Evolutionary conservation across 1,139 yeast species (phyloP).

Genomic region (Fermentozyma sake): DNA sequence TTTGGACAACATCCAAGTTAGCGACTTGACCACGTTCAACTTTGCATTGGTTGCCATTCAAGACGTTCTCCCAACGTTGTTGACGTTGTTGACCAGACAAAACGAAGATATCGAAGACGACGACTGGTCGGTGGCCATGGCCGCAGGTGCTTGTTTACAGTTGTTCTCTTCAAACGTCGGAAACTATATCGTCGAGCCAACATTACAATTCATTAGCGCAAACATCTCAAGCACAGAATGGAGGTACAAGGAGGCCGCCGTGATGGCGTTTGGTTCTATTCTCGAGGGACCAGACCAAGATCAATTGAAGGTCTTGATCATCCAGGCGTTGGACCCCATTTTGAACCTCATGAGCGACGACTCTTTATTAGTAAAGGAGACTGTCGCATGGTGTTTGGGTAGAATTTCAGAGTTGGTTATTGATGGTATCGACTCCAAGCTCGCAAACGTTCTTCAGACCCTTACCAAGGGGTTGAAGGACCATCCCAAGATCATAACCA

Average conservation of each 20-base stretch:
- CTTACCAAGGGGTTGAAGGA: constrained; percentile 75
- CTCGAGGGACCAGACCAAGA: constrained; percentile 89
- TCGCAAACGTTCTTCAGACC: constrained; percentile 70
- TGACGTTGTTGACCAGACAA: constrained; percentile 76
- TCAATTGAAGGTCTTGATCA: constrained; percentile 61
- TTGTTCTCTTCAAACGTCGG: constrained; percentile 90
- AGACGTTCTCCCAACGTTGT: constrained; percentile 83
- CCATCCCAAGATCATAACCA: constrained; percentile 88
- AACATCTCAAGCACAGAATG: constrained; percentile 60
- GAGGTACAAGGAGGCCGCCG: constrained; percentile 95
- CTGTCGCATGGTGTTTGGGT: constrained; percentile 98
- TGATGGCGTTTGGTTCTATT: constrained; percentile 97
- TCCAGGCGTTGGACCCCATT: constrained; percentile 80
- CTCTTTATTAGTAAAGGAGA: constrained; percentile 83
- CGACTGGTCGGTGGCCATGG: constrained; percentile 98
- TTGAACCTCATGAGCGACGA: constrained; percentile 68
- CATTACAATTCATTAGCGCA: constrained; percentile 75
- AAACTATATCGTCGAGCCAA: constrained; percentile 78
- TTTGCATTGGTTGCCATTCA: constrained; percentile 81
- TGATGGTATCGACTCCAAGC: constrained; percentile 68
- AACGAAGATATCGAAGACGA: constrained; percentile 92
- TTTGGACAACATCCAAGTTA: constrained; percentile 33
- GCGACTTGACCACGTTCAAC: constrained; percentile 49
- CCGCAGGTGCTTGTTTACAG: constrained; percentile 96
- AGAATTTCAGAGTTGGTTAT: constrained; percentile 87